A percentile compares a stretch with the other conserved stretches of the same genome.
These are phyloP conservation scores for Diaporthe citriasiana DNA, from an alignment of 2,329 filamentous ascomycete species.

Conservation along the genomic window DNA sequence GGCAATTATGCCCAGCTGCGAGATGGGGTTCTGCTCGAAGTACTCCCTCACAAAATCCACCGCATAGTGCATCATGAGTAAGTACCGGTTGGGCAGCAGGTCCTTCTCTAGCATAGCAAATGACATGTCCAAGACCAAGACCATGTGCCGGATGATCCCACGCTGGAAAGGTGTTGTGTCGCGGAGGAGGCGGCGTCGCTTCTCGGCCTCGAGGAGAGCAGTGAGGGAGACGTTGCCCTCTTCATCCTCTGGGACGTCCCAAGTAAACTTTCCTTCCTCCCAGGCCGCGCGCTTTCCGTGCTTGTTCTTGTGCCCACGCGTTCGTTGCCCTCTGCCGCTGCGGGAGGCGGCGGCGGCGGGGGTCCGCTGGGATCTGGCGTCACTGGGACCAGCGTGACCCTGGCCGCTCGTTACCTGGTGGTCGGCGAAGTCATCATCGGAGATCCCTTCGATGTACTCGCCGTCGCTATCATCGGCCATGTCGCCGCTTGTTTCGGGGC, in stretches of 20 bases:
- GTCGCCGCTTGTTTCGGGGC: slow-evolving; percentile 24
- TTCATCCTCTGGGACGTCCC: slow-evolving; percentile 84
- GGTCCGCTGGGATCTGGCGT: slow-evolving; percentile 37
- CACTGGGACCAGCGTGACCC: slow-evolving; percentile 48
- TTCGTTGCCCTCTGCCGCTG: slow-evolving; percentile 44
- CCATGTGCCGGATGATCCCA: slow-evolving; percentile 96
- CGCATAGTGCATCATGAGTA: slow-evolving; percentile 85
- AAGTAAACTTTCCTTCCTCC: slow-evolving; percentile 77
- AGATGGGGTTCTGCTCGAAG: slow-evolving; percentile 99
- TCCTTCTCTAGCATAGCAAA: slow-evolving; percentile 97
- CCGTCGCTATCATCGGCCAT: slow-evolving; percentile 77
- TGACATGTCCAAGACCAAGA: slow-evolving; percentile 92
- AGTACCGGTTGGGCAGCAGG: slow-evolving; percentile 87
- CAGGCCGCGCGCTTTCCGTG: slow-evolving; percentile 67
- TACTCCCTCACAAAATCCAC: slow-evolving; percentile 92
- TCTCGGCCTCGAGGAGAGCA: slow-evolving; percentile 83
- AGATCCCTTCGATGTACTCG: slow-evolving; percentile 76
- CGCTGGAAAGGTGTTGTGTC: slow-evolving; percentile 96
- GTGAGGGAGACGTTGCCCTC: slow-evolving; percentile 85
- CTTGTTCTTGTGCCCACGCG: slow-evolving; percentile 49
- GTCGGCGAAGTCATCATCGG: slow-evolving; percentile 74
- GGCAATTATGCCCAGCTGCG: slow-evolving; percentile 90
- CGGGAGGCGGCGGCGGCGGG: slow-evolving; percentile 25
- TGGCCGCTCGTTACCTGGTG: slow-evolving; percentile 60
- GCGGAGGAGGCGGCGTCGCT: slow-evolving; percentile 83